Percentiles rank a stretch among this genome's conserved stretches.
Evolutionary conservation across 2,329 filamentous ascomycete species (phyloP).

Genomic region (Blumeria graminis): DNA sequence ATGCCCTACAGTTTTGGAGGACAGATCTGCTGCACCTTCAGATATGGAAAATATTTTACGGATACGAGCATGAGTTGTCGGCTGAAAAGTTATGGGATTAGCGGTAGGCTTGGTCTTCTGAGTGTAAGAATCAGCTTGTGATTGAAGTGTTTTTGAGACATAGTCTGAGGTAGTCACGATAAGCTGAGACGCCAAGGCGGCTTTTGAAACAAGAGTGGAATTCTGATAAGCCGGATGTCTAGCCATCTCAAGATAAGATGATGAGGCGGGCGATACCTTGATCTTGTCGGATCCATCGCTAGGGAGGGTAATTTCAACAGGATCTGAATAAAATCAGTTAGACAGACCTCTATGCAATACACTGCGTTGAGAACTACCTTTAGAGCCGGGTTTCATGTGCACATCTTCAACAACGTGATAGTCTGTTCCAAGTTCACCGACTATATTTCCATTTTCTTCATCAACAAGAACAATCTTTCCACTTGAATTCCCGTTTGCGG

Average conservation of each 20-base stretch:
- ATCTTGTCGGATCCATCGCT: slow-evolving; percentile 38
- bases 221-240: slow-evolving; percentile 81
- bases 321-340: slow-evolving; percentile 25
- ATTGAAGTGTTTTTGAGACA: slow-evolving; percentile 53
- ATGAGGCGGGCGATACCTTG: slow-evolving; percentile 40
- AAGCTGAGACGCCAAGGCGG: slow-evolving; percentile 67
- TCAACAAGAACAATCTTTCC: slow-evolving; percentile 82
- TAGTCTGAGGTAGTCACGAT: slow-evolving; percentile 73
- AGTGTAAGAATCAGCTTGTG: slow-evolving; percentile 57
- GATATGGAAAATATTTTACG: slow-evolving; percentile 82
- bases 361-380: slow-evolving; percentile 34
- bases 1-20: slow-evolving; percentile 66
- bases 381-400: slow-evolving; percentile 60
- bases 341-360: background rate
- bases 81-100: slow-evolving; percentile 71
- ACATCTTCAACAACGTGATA: slow-evolving; percentile 60
- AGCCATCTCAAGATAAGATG: slow-evolving; percentile 51
- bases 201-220: slow-evolving; percentile 66
- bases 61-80: slow-evolving; percentile 60
- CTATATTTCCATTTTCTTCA: slow-evolving; percentile 86
- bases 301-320: slow-evolving; percentile 57
- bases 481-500: slow-evolving; percentile 29
- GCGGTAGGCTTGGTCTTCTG: slow-evolving; percentile 52
- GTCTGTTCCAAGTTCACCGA: slow-evolving; percentile 69
- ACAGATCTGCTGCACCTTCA: slow-evolving; percentile 50